Evolutionary conservation across 768 basidiomycete genomes (phyloP).

Genomic region (Psilocybe sp.): DNA sequence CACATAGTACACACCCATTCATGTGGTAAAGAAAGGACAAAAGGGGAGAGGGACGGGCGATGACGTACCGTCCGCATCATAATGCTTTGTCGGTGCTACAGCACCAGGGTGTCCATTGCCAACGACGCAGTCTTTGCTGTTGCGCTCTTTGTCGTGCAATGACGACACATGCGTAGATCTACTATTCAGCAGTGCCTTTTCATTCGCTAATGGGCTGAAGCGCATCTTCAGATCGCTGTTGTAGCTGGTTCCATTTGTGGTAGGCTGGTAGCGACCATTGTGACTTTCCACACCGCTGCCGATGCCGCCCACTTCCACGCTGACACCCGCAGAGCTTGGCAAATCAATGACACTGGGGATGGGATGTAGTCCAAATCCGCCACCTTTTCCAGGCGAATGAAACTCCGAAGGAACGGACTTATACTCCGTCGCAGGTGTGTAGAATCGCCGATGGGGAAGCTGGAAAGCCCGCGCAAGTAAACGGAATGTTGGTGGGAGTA

Average conservation of each 20-base stretch:
- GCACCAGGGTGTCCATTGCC: conserved; percentile 15
- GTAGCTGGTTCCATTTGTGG: conserved; percentile 21
- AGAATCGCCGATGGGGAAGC: conserved; percentile 84
- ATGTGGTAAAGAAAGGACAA: too few relatives aligned
- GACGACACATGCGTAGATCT: conserved; percentile 12
- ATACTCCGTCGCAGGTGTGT: conserved; percentile 91
- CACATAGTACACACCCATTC: too few relatives aligned
- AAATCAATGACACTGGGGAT: conserved; percentile 89
- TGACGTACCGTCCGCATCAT: conserved; percentile 81
- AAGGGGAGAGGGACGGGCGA: too few relatives aligned
- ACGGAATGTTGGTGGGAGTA: conserved; percentile 86
- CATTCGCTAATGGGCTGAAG: conserved; percentile 21
- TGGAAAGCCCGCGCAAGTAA: conserved; percentile 60
- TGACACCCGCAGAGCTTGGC: conserved; percentile 42
- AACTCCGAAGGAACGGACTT: conserved; percentile 60
- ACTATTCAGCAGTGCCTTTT: conserved; percentile 13
- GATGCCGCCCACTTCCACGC: conserved; percentile 43
- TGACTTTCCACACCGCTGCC: conserved; percentile 32
- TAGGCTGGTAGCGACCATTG: conserved; percentile 14
- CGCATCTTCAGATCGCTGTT: conserved; percentile 60
- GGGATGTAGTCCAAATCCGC: conserved; percentile 53
- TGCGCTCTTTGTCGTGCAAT: conserved; percentile 26
- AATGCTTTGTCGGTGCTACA: conserved; percentile 51
- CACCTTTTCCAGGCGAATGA: conserved; percentile 27
- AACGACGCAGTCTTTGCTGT: conserved; percentile 25